Conservation (phyloP, 176 grass and related monocot species). For the Calamus simplicifolius region DNA sequence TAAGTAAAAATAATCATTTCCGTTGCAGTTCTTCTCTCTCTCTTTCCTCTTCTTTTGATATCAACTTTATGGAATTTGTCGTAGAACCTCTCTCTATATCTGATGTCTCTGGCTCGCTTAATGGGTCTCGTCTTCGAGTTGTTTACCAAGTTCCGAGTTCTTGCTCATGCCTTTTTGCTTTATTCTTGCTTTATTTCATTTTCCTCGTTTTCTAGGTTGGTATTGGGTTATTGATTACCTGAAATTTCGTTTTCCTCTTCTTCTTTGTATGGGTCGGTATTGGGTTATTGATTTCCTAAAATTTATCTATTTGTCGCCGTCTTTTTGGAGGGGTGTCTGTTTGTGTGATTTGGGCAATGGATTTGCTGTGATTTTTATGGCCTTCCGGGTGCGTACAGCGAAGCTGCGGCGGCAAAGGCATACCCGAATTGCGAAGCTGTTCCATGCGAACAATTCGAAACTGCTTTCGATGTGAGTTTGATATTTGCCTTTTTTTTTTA, state of each 20-base stretch:
- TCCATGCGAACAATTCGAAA: slow-evolving; percentile 75
- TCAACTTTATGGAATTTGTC: neutral
- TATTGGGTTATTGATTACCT: too few relatives aligned
- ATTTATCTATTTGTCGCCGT: too few relatives aligned
- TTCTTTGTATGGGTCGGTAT: too few relatives aligned
- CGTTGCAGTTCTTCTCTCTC: too few relatives aligned
- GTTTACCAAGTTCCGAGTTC: slow-evolving; percentile 4
- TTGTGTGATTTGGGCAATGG: too few relatives aligned
- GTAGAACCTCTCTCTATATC: slow-evolving; percentile 3
- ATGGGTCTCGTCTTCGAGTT: slow-evolving; percentile 3
- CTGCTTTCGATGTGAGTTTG: slow-evolving; percentile 44
- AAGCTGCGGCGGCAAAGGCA: slow-evolving; percentile 69
- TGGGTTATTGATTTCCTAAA: too few relatives aligned
- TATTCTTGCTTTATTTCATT: too few relatives aligned
- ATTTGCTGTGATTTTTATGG: slow-evolving; percentile 28
- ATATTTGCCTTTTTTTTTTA: neutral
- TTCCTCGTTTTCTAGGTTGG: too few relatives aligned
- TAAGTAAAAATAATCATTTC: neutral
- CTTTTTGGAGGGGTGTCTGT: too few relatives aligned
- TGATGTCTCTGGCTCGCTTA: slow-evolving; percentile 4
- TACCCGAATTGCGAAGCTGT: slow-evolving; percentile 73
- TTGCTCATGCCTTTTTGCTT: too few relatives aligned
- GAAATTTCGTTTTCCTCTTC: too few relatives aligned
- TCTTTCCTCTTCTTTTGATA: neutral
- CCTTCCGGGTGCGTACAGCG: slow-evolving; percentile 69